Conservation (phyloP, 805 yeast species). For the Sugiyamaella boreocaroliniensis region DNA sequence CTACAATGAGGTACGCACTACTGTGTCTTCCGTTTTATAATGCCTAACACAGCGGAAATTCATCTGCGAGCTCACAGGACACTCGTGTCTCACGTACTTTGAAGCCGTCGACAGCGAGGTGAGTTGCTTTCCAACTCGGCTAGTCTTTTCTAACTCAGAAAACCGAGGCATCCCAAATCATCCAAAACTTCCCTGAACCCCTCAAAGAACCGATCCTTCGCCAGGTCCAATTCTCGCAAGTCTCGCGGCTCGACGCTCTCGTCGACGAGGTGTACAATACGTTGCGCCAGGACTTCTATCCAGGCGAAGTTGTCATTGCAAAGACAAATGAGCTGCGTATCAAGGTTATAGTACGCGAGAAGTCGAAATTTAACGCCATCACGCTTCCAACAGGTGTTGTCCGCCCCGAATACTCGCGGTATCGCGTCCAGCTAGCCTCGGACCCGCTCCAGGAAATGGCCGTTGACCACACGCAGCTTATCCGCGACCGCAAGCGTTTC, state of each 20-base stretch:
- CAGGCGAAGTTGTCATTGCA: slow-evolving; percentile 78
- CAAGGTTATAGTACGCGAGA: slow-evolving; percentile 70
- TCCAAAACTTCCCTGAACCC: slow-evolving; percentile 80
- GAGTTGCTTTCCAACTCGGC: slow-evolving; percentile 2
- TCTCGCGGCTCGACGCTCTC: slow-evolving; percentile 73
- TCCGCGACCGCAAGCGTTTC: slow-evolving; percentile 78
- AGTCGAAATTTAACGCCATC: slow-evolving; percentile 56
- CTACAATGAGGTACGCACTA: slow-evolving; percentile 26
- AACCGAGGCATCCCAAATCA: slow-evolving; percentile 47
- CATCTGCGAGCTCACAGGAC: slow-evolving; percentile 94
- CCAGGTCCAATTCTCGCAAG: slow-evolving; percentile 71
- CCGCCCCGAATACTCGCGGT: slow-evolving; percentile 55
- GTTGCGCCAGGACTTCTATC: slow-evolving; percentile 79
- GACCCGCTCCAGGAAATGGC: slow-evolving; percentile 49
- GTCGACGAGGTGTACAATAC: slow-evolving; percentile 79
- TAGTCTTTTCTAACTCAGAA: neutral
- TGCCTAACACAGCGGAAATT: slow-evolving; percentile 47
- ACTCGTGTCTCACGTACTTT: slow-evolving; percentile 82
- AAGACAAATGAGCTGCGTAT: slow-evolving; percentile 39
- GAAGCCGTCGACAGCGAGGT: slow-evolving; percentile 78
- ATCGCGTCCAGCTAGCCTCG: slow-evolving; percentile 56
- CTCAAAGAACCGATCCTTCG: slow-evolving; percentile 87
- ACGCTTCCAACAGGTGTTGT: slow-evolving; percentile 30
- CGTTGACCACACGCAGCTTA: slow-evolving; percentile 64
- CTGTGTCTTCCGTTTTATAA: neutral